A percentile compares a stretch with the other conserved stretches of the same genome.
Conservation (phyloP, 2,329 filamentous ascomycete species). For the Aspergillus vadensis region DNA sequence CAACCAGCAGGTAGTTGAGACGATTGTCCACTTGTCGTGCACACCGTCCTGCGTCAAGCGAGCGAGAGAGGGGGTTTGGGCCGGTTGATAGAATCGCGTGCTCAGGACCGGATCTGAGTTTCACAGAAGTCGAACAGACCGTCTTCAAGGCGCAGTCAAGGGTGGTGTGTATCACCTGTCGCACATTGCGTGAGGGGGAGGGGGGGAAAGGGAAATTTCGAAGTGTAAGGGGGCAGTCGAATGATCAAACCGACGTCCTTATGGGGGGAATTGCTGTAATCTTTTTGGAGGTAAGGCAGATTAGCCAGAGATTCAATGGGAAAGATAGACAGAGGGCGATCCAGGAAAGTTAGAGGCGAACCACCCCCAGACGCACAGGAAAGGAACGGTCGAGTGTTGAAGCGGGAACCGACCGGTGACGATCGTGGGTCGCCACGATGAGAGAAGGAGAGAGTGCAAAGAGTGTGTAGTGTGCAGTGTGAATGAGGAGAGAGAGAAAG, state of each 20-base stretch:
- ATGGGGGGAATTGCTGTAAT: background rate
- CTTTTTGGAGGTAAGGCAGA: background rate
- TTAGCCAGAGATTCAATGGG: background rate
- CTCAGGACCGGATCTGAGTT: background rate
- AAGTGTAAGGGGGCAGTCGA: conserved; percentile 9
- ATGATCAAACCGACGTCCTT: background rate
- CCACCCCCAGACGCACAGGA: background rate
- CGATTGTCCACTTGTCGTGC: background rate
- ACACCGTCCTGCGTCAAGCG: background rate
- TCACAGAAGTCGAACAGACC: background rate
- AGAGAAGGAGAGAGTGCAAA: background rate
- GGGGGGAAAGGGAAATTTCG: conserved; percentile 5
- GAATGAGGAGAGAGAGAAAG: too few species aligned
- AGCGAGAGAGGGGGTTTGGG: background rate
- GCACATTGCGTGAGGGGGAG: conserved; percentile 19
- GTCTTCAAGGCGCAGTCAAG: conserved; percentile 9
- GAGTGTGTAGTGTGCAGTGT: too few species aligned
- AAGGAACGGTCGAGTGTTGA: background rate
- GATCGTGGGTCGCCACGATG: background rate
- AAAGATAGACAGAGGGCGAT: background rate
- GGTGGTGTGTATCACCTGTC: conserved; percentile 18
- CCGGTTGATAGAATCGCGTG: background rate
- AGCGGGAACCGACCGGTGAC: background rate
- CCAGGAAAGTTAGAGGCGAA: background rate
- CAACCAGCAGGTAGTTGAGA: too few species aligned